Percentiles rank a stretch among this genome's conserved stretches.
Evolutionary conservation across 1,284 basidiomycete genomes (phyloP).

Genomic region (Tausonia pullulans): DNA sequence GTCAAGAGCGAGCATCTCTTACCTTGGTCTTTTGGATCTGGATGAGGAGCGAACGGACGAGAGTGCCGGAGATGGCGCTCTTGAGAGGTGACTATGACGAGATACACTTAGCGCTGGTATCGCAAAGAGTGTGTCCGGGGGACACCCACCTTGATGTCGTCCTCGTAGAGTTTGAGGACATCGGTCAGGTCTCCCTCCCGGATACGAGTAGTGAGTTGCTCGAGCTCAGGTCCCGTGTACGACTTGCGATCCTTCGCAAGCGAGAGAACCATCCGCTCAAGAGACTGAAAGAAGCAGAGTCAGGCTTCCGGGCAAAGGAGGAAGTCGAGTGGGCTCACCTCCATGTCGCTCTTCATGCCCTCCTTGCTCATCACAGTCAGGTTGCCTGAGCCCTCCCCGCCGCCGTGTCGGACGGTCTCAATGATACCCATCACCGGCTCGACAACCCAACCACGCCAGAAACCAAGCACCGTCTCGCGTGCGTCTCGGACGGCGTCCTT

Average conservation of each 20-base stretch:
- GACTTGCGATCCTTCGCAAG: slow-evolving; percentile 69
- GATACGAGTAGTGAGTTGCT: slow-evolving; percentile 53
- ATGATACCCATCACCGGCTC: slow-evolving; percentile 75
- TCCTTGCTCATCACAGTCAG: slow-evolving; percentile 60
- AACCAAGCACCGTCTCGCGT: slow-evolving; percentile 58
- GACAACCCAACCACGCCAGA: slow-evolving; percentile 74
- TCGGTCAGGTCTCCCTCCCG: slow-evolving; percentile 74
- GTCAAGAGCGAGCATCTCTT: slow-evolving; percentile 16
- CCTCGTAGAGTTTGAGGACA: slow-evolving; percentile 80
- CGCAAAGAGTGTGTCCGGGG: not conserved
- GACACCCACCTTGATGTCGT: slow-evolving; percentile 59
- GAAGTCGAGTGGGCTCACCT: slow-evolving; percentile 39
- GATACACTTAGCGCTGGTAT: not conserved
- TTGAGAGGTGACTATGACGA: slow-evolving; percentile 52
- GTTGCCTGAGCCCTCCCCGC: slow-evolving; percentile 45
- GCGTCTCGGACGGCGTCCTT: slow-evolving; percentile 49
- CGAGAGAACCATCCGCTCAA: slow-evolving; percentile 84
- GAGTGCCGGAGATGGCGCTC: slow-evolving; percentile 66
- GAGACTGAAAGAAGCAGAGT: slow-evolving; percentile 43
- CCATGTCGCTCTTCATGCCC: slow-evolving; percentile 65
- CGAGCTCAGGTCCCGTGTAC: slow-evolving; percentile 52
- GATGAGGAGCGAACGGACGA: slow-evolving; percentile 77
- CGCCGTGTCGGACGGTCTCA: slow-evolving; percentile 58
- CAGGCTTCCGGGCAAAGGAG: not conserved
- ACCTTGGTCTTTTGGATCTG: slow-evolving; percentile 97